Evolutionary conservation across 768 basidiomycete species (phyloP).

Genomic region (Lentinus tigrinus): DNA sequence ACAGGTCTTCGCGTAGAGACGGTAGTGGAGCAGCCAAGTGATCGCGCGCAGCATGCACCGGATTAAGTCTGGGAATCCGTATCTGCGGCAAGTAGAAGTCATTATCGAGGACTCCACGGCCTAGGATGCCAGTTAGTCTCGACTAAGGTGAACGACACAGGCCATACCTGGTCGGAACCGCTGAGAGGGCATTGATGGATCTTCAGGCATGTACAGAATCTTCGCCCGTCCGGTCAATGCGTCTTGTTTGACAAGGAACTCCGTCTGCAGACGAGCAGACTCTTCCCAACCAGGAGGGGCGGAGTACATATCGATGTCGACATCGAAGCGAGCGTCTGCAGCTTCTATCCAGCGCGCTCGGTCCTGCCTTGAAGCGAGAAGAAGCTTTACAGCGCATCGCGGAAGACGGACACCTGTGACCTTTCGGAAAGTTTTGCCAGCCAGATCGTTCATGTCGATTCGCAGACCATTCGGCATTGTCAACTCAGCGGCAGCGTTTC

Average conservation of each 20-base stretch:
- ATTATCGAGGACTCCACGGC: conserved; percentile 38
- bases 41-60: not conserved
- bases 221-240: conserved; percentile 59
- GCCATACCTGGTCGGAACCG: conserved; percentile 22
- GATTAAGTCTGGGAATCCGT: conserved; percentile 7
- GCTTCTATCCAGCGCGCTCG: conserved; percentile 67
- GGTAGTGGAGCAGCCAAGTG: not conserved
- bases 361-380: conserved; percentile 43
- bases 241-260: conserved; percentile 75
- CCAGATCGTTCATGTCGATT: conserved; percentile 74
- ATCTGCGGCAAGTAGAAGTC: conserved; percentile 50
- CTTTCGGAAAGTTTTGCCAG: conserved; percentile 64
- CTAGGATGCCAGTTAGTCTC: conserved; percentile 11
- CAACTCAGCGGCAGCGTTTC: conserved; percentile 52
- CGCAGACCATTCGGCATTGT: conserved; percentile 57
- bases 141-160: conserved; percentile 1
- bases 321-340: conserved; percentile 49
- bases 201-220: conserved; percentile 43
- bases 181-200: conserved; percentile 4
- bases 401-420: conserved; percentile 62
- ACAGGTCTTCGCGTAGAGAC: conserved; percentile 12
- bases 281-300: conserved; percentile 57
- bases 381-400: conserved; percentile 43
- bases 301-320: conserved; percentile 67
- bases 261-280: conserved; percentile 51